phyloP scores from a whole-genome alignment of 2,329 filamentous ascomycete species.

The Cytospora paraplurivora region DNA sequence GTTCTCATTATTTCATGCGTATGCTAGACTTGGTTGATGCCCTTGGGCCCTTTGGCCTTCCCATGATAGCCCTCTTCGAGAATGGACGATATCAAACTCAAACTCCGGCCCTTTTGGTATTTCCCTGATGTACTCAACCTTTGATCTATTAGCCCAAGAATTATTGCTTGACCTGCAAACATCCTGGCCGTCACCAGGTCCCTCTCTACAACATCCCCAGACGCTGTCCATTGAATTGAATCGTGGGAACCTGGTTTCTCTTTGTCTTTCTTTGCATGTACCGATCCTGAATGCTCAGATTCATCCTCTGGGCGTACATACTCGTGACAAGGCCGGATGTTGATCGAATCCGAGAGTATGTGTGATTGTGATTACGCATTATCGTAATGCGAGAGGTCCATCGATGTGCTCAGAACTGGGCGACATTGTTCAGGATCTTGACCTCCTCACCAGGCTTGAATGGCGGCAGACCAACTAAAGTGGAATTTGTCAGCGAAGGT shows the following conservation, averaged over 20 bases:
- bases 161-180: slow-evolving; percentile 1
- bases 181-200: background rate
- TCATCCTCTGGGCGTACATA: background rate
- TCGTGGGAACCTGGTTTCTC: background rate
- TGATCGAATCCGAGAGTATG: background rate
- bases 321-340: background rate
- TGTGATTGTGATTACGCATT: background rate
- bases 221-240: background rate
- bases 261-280: background rate
- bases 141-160: slow-evolving; percentile 8
- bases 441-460: slow-evolving; percentile 98
- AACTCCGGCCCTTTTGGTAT: background rate
- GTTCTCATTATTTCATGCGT: background rate
- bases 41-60: background rate
- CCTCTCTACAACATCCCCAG: slow-evolving; percentile 1
- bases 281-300: background rate
- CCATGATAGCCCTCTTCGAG: background rate
- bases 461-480: slow-evolving; percentile 73
- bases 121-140: background rate
- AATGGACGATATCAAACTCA: background rate
- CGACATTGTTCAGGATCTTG: slow-evolving; percentile 78
- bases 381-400: background rate
- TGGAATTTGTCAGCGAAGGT: background rate
- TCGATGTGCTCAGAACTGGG: slow-evolving; percentile 65
- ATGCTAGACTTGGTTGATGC: background rate